phyloP scores from a whole-genome alignment of 495 filamentous ascomycete genomes.

The Astrocystis sublimbata region DNA sequence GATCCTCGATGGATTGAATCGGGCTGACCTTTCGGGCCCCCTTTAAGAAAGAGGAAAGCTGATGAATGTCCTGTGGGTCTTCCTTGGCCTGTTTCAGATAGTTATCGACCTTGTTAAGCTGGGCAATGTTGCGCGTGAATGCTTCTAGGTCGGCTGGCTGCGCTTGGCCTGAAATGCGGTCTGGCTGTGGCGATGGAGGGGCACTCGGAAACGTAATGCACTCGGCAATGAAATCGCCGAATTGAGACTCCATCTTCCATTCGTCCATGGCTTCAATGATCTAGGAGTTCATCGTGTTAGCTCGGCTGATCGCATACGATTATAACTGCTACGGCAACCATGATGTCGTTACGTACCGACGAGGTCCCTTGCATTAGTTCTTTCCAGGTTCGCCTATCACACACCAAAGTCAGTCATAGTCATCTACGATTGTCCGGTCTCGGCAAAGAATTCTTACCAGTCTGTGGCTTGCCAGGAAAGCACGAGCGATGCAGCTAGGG shows the following conservation, averaged over 20 bases:
- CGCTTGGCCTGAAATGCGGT: conserved; percentile 57
- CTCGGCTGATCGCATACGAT: conserved; percentile 9
- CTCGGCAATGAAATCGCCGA: conserved; percentile 80
- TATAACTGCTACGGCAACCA: neutral
- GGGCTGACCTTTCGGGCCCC: conserved; percentile 73
- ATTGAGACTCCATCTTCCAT: conserved; percentile 87
- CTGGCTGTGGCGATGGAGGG: conserved; percentile 59
- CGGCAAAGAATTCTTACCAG: conserved; percentile 67
- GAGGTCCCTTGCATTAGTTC: conserved; percentile 90
- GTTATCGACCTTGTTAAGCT: conserved; percentile 69
- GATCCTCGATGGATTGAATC: conserved; percentile 70
- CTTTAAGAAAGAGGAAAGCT: conserved; percentile 80
- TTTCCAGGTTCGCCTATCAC: conserved; percentile 80
- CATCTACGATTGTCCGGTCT: conserved; percentile 31
- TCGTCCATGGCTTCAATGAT: conserved; percentile 88
- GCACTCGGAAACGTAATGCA: conserved; percentile 66
- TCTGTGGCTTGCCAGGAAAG: conserved; percentile 96
- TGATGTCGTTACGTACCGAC: conserved; percentile 69
- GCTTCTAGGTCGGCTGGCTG: conserved; percentile 70
- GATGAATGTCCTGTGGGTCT: conserved; percentile 70
- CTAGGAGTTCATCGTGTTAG: conserved; percentile 52
- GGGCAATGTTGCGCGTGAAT: conserved; percentile 63
- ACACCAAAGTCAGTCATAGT: conserved; percentile 32
- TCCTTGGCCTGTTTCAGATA: conserved; percentile 72
- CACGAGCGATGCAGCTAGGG: conserved; percentile 87